These are phyloP conservation scores for Parastagonospora avenae DNA, from an alignment of 2,329 filamentous ascomycete genomes.

Conservation along the genomic window DNA sequence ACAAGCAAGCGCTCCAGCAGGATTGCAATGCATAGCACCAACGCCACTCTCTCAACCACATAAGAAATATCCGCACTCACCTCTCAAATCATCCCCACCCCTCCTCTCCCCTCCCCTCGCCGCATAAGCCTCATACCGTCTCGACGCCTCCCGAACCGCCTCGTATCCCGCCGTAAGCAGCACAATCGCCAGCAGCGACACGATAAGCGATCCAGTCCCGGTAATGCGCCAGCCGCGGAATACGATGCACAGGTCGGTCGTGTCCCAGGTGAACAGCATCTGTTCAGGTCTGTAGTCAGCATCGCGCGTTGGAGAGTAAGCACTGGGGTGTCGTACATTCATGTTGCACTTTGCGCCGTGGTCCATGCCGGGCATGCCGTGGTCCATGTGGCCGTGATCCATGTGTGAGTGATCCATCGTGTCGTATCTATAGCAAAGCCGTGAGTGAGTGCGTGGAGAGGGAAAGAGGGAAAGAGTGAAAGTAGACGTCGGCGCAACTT, in stretches of 20 bases:
- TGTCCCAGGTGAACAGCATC: constrained; percentile 99
- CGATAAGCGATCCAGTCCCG: constrained; percentile 72
- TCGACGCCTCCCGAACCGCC: constrained; percentile 75
- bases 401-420: constrained; percentile 51
- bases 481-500: background rate
- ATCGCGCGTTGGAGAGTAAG: constrained; percentile 1
- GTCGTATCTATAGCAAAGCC: constrained; percentile 7
- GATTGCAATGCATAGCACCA: too few species aligned
- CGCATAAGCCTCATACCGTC: constrained; percentile 70
- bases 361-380: constrained; percentile 57
- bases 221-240: constrained; percentile 90
- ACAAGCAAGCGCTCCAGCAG: too few species aligned
- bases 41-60: background rate
- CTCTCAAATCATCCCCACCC: constrained; percentile 37
- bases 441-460: constrained; percentile 1
- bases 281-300: constrained; percentile 46
- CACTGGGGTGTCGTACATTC: constrained; percentile 67
- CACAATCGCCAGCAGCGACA: constrained; percentile 83
- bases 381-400: constrained; percentile 63
- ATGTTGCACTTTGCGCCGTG: constrained; percentile 75
- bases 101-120: constrained; percentile 25
- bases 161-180: constrained; percentile 92
- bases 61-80: constrained; percentile 28
- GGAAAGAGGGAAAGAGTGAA: background rate
- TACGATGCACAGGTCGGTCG: constrained; percentile 91